Percentiles rank a stretch among this genome's conserved stretches.
Conservation (phyloP, 2,329 filamentous ascomycete species). For the Neonectria neomacrospora region DNA sequence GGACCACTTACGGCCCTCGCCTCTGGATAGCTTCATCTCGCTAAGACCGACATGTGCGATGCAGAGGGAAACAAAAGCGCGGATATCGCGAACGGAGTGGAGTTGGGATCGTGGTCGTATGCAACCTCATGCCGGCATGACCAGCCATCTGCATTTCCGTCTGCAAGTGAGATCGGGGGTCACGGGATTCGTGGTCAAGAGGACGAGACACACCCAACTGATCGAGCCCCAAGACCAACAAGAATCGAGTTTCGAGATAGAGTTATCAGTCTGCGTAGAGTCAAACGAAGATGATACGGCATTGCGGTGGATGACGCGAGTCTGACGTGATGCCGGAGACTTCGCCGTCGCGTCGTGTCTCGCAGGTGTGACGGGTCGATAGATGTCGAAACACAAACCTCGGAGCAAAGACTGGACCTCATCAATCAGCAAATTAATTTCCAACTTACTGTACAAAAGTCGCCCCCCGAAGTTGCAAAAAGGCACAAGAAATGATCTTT, state of each 20-base stretch:
- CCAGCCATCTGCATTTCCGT: neutral
- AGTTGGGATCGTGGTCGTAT: neutral
- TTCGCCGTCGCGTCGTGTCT: slow-evolving; percentile 8
- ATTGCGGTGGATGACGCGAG: slow-evolving; percentile 14
- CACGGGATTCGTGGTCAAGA: neutral
- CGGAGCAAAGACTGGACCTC: neutral
- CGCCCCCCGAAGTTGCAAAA: neutral
- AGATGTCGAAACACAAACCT: neutral
- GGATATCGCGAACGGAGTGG: slow-evolving; percentile 1
- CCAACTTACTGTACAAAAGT: neutral
- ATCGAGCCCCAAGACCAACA: neutral
- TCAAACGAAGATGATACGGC: neutral
- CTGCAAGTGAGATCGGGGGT: neutral
- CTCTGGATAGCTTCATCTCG: slow-evolving; percentile 14
- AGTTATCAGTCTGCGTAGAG: neutral
- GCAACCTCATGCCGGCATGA: neutral
- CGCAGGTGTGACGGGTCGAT: slow-evolving; percentile 8
- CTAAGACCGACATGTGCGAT: neutral
- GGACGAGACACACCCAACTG: neutral
- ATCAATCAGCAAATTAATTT: neutral
- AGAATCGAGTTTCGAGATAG: neutral
- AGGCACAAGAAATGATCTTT: neutral
- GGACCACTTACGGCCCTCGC: slow-evolving; percentile 13
- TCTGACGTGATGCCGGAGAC: neutral
- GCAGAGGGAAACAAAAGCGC: neutral